Evolutionary conservation across 2,329 filamentous ascomycete genomes (phyloP), one percentile per base, ranked within the genome.

Genomic region (Alternaria infectoria): DNA sequence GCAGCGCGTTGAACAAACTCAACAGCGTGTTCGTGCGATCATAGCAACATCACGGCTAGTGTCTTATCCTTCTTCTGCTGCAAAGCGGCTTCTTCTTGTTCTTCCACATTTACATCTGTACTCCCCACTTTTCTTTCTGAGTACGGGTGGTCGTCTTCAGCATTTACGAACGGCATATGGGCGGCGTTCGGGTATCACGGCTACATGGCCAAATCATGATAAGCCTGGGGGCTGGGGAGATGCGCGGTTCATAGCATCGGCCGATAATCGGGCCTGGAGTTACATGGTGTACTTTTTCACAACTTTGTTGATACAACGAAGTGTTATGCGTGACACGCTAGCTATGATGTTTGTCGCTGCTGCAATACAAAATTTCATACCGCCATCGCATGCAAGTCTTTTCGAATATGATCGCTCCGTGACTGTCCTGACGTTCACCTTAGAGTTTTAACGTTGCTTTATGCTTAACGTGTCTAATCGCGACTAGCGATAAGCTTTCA

Each of bases 11-110:
- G 23, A 72, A 76, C 61, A 77, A 77, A 59, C 75, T 78, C 57
- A 78, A 77, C 69, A 75, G 72, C 43, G 72, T 78, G 28, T 77
- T 77, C 47, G 73, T 77, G 12, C 70, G 74, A 44, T 76, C 74
- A 40, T 76, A 69, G 61, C 17, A 25, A 36, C 2, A 21, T 36
- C 13, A 13, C 19, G 2, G 6, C 7, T 21, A 23, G 23, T 19
- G 30, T 52, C 30, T 40, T 32, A 15, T 9, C 7, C 19, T 25
- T 52, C 28, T 32, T 23, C 30, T n/a, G 19, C 10, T 52, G 49
- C 19, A 3, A 52, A 36, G 19, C 5, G 6, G 9, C 47, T 43
- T 25, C 46, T 59, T 32, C 21, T 36, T 46, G 7, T 23, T 40
- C 36, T 59, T 40, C 26, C 45, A 40, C 50, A 43, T 46, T 43